phyloP scores from a whole-genome alignment of 805 yeast species.

The Pichia scutulata region DNA sequence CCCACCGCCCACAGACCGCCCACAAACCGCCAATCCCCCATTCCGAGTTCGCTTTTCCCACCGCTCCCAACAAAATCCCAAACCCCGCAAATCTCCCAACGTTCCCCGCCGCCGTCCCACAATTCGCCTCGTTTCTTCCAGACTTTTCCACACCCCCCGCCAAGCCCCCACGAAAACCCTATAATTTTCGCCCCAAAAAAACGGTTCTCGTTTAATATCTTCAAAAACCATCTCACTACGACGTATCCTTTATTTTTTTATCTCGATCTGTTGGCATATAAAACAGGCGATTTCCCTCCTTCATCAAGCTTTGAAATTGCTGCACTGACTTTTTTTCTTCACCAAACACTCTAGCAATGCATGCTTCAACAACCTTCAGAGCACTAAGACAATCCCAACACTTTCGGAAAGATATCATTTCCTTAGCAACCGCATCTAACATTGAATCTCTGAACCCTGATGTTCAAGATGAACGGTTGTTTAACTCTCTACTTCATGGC shows the following conservation, averaged over 20 bases:
- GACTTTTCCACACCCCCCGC: neutral
- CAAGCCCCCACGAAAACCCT: neutral
- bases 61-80: too few species aligned
- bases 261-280: neutral
- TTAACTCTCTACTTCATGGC: neutral
- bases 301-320: neutral
- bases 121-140: neutral
- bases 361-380: neutral
- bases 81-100: too few species aligned
- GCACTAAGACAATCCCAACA: constrained; percentile 1
- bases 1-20: too few species aligned
- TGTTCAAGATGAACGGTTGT: neutral
- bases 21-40: too few species aligned
- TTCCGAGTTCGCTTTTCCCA: too few species aligned
- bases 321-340: neutral
- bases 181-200: neutral
- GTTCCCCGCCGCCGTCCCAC: neutral
- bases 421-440: neutral
- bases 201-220: neutral
- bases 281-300: neutral
- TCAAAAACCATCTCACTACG: neutral
- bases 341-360: too few species aligned
- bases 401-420: neutral
- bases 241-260: neutral
- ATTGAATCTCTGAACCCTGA: neutral